A percentile compares a stretch with the other conserved stretches of the same genome.
Evolutionary conservation across 768 basidiomycete species (phyloP).

Genomic region (Hygrophoropsis aurantiaca): DNA sequence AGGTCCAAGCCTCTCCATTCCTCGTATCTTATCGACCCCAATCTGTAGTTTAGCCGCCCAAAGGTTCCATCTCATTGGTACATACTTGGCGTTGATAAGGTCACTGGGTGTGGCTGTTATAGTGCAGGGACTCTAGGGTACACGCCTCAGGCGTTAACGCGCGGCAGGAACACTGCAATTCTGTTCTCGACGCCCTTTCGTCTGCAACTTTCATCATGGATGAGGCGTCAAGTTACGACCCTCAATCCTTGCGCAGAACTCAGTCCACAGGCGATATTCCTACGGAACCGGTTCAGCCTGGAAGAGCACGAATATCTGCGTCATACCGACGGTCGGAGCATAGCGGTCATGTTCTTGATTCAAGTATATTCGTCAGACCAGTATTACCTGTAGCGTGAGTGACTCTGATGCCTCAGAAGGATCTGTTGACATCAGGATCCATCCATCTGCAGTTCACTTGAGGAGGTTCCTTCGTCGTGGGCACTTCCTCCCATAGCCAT

Average conservation of each 20-base stretch:
- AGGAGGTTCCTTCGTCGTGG: background rate
- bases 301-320: slow-evolving; percentile 27
- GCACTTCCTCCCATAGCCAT: slow-evolving; percentile 5
- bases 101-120: no score
- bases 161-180: slow-evolving; percentile 5
- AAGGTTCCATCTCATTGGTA: no score
- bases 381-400: slow-evolving; percentile 6
- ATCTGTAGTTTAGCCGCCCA: no score
- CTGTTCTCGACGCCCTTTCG: slow-evolving; percentile 11
- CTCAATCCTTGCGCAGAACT: slow-evolving; percentile 33
- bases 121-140: slow-evolving; percentile 4
- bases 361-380: background rate
- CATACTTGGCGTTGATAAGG: no score
- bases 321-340: slow-evolving; percentile 27
- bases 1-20: no score
- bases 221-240: slow-evolving; percentile 22
- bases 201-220: slow-evolving; percentile 27
- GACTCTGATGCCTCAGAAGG: background rate
- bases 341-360: slow-evolving; percentile 15
- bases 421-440: background rate
- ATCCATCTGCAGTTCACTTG: background rate
- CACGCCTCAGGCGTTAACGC: slow-evolving; percentile 32
- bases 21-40: no score
- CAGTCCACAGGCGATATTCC: slow-evolving; percentile 35
- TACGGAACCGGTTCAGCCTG: slow-evolving; percentile 17